Conservation (phyloP, 2,329 filamentous ascomycete genomes). For the Diaporthe humulicola region DNA sequence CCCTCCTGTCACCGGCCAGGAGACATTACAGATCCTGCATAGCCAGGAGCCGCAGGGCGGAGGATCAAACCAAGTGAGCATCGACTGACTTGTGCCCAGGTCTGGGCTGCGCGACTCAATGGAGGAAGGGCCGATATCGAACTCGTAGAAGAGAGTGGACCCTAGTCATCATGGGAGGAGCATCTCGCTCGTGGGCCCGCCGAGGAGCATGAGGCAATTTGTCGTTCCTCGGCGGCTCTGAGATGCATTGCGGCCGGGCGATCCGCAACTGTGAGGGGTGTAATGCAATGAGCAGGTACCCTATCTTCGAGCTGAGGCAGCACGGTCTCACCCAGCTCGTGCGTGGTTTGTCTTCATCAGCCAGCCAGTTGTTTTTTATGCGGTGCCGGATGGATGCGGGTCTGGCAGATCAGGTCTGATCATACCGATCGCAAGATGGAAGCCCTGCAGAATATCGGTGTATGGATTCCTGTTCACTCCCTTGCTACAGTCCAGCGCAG, state of each 20-base stretch:
- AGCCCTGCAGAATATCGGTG: constrained; percentile 6
- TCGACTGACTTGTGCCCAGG: constrained; percentile 23
- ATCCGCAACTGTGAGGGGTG: constrained; percentile 5
- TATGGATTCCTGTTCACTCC: constrained; percentile 3
- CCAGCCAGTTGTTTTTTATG: background rate
- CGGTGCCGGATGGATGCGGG: background rate
- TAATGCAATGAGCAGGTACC: background rate
- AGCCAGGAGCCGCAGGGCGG: background rate
- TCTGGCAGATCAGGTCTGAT: background rate
- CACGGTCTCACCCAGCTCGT: background rate
- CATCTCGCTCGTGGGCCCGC: background rate
- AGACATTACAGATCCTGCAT: background rate
- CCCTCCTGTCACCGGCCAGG: background rate
- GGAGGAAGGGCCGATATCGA: constrained; percentile 26
- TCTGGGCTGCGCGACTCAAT: constrained; percentile 14
- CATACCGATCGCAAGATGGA: background rate
- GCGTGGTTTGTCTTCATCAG: background rate
- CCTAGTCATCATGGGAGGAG: constrained; percentile 10
- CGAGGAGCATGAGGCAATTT: constrained; percentile 25
- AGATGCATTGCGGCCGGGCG: constrained; percentile 6
- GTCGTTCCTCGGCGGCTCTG: background rate
- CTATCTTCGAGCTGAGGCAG: background rate
- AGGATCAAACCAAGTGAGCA: background rate
- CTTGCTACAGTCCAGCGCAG: no score
- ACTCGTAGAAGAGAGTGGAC: background rate